Percentiles rank a stretch among this genome's conserved stretches.
Conservation (phyloP, 2,329 filamentous ascomycete species). For the Hypocreales sp. region DNA sequence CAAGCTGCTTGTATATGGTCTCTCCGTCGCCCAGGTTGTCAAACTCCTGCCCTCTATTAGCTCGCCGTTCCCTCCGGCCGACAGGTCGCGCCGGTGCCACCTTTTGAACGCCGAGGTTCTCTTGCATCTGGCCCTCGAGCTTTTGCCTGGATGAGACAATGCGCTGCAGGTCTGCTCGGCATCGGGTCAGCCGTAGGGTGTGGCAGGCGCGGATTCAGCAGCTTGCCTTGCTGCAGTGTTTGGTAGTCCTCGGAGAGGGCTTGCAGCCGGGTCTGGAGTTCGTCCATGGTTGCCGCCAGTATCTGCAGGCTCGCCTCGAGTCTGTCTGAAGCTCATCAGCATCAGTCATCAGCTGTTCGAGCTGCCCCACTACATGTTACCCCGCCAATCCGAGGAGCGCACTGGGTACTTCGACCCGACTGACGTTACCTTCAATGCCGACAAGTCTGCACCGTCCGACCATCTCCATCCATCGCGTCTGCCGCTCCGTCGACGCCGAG, state of each 20-base stretch:
- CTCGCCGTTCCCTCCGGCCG: too few relatives aligned
- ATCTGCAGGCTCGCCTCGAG: too few relatives aligned
- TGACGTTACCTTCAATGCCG: too few relatives aligned
- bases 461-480: too few relatives aligned
- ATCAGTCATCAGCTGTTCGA: too few relatives aligned
- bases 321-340: too few relatives aligned
- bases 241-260: constrained; percentile 76
- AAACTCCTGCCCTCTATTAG: constrained; percentile 50
- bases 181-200: too few relatives aligned
- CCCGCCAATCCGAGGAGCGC: constrained; percentile 21
- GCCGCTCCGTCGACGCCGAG: too few relatives aligned
- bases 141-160: constrained; percentile 71
- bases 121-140: constrained; percentile 85
- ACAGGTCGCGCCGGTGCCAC: constrained; percentile 23
- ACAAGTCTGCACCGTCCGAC: too few relatives aligned
- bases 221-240: constrained; percentile 69
- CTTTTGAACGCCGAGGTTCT: constrained; percentile 78
- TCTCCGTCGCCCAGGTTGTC: constrained; percentile 61
- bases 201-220: too few relatives aligned
- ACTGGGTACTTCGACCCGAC: too few relatives aligned
- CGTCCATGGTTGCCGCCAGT: constrained; percentile 45
- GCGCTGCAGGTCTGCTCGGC: constrained; percentile 54
- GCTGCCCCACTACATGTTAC: constrained; percentile 25
- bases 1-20: constrained; percentile 90
- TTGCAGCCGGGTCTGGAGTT: constrained; percentile 65